Conservation (phyloP, 2,329 filamentous ascomycete species). For the Epichloe uncinata region DNA sequence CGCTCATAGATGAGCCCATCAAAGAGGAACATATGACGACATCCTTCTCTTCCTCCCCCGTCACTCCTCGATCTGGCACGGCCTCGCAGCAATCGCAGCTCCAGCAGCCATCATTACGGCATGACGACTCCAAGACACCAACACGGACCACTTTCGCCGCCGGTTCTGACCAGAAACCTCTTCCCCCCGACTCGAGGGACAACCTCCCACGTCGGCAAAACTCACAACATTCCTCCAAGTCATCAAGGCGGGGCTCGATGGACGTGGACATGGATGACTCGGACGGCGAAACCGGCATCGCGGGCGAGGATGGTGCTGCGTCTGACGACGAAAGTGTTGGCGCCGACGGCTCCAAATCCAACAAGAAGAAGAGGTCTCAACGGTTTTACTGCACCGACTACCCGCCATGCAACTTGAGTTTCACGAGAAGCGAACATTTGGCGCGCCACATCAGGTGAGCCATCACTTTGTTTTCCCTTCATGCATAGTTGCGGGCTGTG, state of each 20-base stretch:
- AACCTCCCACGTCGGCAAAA: conserved; percentile 26
- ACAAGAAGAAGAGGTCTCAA: conserved; percentile 93
- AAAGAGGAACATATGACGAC: conserved; percentile 24
- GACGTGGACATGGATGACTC: conserved; percentile 70
- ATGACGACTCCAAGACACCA: conserved; percentile 44
- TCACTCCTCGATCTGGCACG: conserved; percentile 23
- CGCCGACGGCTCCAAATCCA: conserved; percentile 53
- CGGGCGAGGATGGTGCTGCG: conserved; percentile 34
- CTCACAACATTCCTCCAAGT: conserved; percentile 48
- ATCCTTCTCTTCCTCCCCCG: conserved; percentile 14
- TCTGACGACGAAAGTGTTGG: conserved; percentile 55
- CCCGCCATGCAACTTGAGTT: conserved; percentile 85
- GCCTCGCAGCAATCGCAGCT: conserved; percentile 18
- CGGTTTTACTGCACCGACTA: conserved; percentile 94
- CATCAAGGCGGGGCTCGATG: conserved; percentile 40
- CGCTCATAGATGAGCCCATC: conserved; percentile 20
- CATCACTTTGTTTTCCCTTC: not conserved
- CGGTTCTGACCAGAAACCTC: conserved; percentile 36
- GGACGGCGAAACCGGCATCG: conserved; percentile 42
- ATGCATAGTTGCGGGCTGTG: not conserved
- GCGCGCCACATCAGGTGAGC: conserved; percentile 79
- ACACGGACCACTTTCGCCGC: conserved; percentile 42
- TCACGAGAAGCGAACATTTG: conserved; percentile 90
- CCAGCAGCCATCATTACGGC: conserved; percentile 12
- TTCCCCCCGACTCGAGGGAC: conserved; percentile 34